Evolutionary conservation across 495 filamentous ascomycete genomes (phyloP), one percentile per base, ranked within the genome.

Genomic region (Staphylotrichum longicolle): DNA sequence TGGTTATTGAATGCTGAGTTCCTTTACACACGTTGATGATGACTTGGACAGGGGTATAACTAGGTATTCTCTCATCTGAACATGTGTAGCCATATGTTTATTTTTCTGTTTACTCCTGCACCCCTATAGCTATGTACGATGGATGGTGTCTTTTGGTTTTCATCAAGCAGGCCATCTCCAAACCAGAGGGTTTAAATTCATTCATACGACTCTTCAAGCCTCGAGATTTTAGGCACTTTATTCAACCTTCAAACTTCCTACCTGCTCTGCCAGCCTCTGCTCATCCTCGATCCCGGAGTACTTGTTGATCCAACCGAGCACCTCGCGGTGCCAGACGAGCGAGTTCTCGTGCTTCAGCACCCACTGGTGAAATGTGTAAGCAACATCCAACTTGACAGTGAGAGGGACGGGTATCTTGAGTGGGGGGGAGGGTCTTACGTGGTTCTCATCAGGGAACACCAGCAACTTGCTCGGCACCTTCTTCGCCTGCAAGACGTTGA

Each of bases 301-400:
- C 72, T 88, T 88, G 74, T 96, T 96, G 61, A 96, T 93, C 86
- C 87, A 98, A 52, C 86, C 86, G 40, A 97, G 64, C 9, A 97
- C 91, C 42, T 89, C 88, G n/a, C 80, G 84, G 70, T 97, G 91
- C 93, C 93, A 98, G 47, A 94, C 78, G 30, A 97, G 75, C 8
- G 85, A 87, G 70, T 97, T 98, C 71, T 98, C 93, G 3, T 87
- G 91, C 68, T 96, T 93, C 47, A 96, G 67, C 27, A 98, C 92
- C 90, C 90, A 98, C 75, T 96, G 80, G 11, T 30, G 15, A 14
- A 32, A 34, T 27, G 14, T 3, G 20, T 40, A 14, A 49, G 42
- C 37, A 51, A 27, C 34, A 15, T 40, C 51, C 51, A 54, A n/a
- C 48, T 12, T 8, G 20, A 27, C 20, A 27, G 20, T 27, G 20